Conservation (phyloP, 306 rosid genomes). For the Casuarina glauca region DNA sequence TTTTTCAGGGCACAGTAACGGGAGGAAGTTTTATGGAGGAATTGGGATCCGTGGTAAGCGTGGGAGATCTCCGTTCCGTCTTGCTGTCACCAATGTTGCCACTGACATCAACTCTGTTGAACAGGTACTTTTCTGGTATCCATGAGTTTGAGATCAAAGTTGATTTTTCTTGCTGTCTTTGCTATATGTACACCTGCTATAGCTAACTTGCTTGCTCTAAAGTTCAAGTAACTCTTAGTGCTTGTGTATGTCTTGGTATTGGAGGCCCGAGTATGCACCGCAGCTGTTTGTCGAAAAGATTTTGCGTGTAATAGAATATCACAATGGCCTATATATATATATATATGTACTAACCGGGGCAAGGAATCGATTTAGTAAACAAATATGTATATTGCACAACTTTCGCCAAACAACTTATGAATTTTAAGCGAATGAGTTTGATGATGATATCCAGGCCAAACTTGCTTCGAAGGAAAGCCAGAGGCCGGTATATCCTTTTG, state of each 20-base stretch:
- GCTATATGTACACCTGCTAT: background rate
- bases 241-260: background rate
- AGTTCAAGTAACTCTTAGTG: background rate
- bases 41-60: conserved; percentile 55
- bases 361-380: background rate
- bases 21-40: conserved; percentile 55
- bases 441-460: conserved; percentile 50
- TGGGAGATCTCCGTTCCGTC: conserved; percentile 57
- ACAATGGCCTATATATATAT: background rate
- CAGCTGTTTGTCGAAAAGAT: conserved; percentile 22
- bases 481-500: conserved; percentile 92
- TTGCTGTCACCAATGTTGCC: conserved; percentile 75
- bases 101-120: conserved; percentile 75
- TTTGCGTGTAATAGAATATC: background rate
- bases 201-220: background rate
- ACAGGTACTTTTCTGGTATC: conserved; percentile 45
- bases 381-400: background rate
- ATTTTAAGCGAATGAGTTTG: conserved; percentile 7
- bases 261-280: conserved; percentile 12
- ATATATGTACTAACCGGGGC: background rate
- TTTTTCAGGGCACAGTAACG: conserved; percentile 57
- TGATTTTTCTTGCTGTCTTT: conserved; percentile 5
- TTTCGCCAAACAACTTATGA: background rate
- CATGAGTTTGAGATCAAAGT: background rate
- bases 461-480: conserved; percentile 53